A percentile compares a stretch with the other conserved stretches of the same genome.
These are phyloP conservation scores for Leccinum pachyderme DNA, from an alignment of 1,284 basidiomycete genomes.

Conservation along the genomic window DNA sequence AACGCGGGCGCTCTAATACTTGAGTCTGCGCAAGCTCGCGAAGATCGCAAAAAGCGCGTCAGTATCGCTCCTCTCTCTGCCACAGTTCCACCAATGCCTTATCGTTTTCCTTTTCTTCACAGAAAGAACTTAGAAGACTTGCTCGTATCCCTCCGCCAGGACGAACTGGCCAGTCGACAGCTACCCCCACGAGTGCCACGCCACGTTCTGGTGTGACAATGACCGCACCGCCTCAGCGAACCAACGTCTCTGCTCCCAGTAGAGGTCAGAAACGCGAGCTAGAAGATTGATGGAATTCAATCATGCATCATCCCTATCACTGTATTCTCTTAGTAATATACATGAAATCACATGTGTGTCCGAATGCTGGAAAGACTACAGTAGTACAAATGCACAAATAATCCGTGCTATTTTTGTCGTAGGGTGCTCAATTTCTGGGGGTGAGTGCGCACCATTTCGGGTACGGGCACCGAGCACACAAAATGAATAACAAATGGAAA, in stretches of 20 bases:
- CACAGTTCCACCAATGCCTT: slow-evolving; percentile 13
- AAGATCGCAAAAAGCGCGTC: slow-evolving; percentile 76
- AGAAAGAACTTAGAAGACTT: slow-evolving; percentile 73
- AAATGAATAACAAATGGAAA: too few relatives aligned
- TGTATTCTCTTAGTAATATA: too few relatives aligned
- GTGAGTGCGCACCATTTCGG: too few relatives aligned
- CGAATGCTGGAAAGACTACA: too few relatives aligned
- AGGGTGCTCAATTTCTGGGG: too few relatives aligned
- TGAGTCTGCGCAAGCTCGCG: slow-evolving; percentile 72
- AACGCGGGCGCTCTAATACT: slow-evolving; percentile 60
- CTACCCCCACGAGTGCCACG: slow-evolving; percentile 33
- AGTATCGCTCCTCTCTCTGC: slow-evolving; percentile 30
- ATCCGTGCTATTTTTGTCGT: too few relatives aligned
- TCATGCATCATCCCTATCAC: too few relatives aligned
- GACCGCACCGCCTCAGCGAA: slow-evolving; percentile 25
- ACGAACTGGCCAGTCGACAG: slow-evolving; percentile 18
- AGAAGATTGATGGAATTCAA: slow-evolving; percentile 26
- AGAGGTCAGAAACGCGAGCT: slow-evolving; percentile 55
- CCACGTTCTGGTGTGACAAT: slow-evolving; percentile 31
- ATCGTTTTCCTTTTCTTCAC: slow-evolving; percentile 13
- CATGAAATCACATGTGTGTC: too few relatives aligned
- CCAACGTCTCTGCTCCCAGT: slow-evolving; percentile 16
- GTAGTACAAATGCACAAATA: too few relatives aligned
- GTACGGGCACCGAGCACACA: too few relatives aligned
- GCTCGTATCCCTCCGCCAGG: slow-evolving; percentile 45